A percentile compares a stretch with the other conserved stretches of the same genome.
These are phyloP conservation scores for Phaeotremella fagi DNA, from an alignment of 768 basidiomycete species.

Conservation along the genomic window DNA sequence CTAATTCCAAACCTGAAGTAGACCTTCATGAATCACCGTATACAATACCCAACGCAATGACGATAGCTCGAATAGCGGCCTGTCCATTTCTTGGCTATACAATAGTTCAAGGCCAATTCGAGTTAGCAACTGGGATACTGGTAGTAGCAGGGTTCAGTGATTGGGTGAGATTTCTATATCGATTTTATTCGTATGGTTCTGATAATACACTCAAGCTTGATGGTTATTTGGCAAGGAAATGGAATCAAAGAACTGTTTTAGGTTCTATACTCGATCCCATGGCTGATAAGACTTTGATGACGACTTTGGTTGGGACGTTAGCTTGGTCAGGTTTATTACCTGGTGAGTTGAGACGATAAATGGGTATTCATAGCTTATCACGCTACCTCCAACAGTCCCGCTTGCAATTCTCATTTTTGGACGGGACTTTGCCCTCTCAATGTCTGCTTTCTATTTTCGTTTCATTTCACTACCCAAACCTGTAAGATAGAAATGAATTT, in stretches of 20 bases:
- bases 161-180: constrained; percentile 58
- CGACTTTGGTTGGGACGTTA: constrained; percentile 81
- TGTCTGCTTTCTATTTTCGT: constrained; percentile 88
- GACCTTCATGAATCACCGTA: constrained; percentile 54
- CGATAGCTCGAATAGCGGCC: constrained; percentile 75
- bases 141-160: constrained; percentile 91
- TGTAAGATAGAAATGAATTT: constrained; percentile 57
- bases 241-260: constrained; percentile 81
- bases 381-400: constrained; percentile 58
- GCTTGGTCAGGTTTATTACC: constrained; percentile 80
- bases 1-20: background rate
- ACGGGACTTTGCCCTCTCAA: constrained; percentile 74
- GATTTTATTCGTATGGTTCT: background rate
- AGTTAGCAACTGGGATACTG: constrained; percentile 73
- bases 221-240: constrained; percentile 81
- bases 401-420: constrained; percentile 82
- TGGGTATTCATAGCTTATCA: background rate
- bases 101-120: constrained; percentile 73
- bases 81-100: constrained; percentile 91
- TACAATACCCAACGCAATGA: constrained; percentile 86
- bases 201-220: constrained; percentile 60
- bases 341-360: constrained; percentile 53
- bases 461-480: constrained; percentile 84
- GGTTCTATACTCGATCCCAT: constrained; percentile 95
- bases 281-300: constrained; percentile 93